A percentile compares a stretch with the other conserved stretches of the same genome.
Conservation (phyloP, 805 yeast genomes). For the Dipodascus geniculatus region DNA sequence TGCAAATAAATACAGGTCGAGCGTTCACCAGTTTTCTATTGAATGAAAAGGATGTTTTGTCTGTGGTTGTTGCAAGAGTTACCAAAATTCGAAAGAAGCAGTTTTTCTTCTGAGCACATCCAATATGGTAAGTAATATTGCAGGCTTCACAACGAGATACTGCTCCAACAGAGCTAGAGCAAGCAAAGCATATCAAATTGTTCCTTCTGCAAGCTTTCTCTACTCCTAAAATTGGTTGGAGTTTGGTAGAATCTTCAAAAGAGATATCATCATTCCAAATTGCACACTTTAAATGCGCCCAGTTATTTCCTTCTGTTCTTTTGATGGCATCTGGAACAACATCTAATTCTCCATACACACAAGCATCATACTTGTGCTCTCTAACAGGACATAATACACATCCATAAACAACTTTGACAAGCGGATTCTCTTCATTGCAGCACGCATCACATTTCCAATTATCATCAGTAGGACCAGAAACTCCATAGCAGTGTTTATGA, state of each 20-base stretch:
- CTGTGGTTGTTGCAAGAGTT: conserved; percentile 27
- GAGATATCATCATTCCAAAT: conserved; percentile 36
- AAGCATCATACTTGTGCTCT: conserved; percentile 37
- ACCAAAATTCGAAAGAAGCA: conserved; percentile 37
- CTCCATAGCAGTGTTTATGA: conserved; percentile 64
- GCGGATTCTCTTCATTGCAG: conserved; percentile 54
- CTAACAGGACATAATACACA: conserved; percentile 56
- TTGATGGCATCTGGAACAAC: conserved; percentile 55
- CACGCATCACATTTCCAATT: conserved; percentile 80
- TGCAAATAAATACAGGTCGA: not conserved
- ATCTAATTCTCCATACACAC: conserved; percentile 30
- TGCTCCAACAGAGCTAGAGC: conserved; percentile 38
- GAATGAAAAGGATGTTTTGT: not conserved
- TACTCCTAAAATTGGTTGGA: conserved; percentile 40
- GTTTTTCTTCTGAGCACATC: conserved; percentile 42
- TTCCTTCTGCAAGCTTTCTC: conserved; percentile 18
- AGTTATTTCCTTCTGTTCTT: conserved; percentile 51
- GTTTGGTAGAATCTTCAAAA: conserved; percentile 30
- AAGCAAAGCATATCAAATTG: conserved; percentile 24
- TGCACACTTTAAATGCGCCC: conserved; percentile 75
- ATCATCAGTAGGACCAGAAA: conserved; percentile 14
- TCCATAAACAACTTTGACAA: conserved; percentile 41
- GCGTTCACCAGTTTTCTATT: not conserved
- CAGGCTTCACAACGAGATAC: conserved; percentile 37
- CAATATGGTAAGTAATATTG: conserved; percentile 33